Percentiles rank a stretch among this genome's conserved stretches.
Evolutionary conservation across 2,329 filamentous ascomycete species (phyloP).

Genomic region (Ceratocystis cubensis): DNA sequence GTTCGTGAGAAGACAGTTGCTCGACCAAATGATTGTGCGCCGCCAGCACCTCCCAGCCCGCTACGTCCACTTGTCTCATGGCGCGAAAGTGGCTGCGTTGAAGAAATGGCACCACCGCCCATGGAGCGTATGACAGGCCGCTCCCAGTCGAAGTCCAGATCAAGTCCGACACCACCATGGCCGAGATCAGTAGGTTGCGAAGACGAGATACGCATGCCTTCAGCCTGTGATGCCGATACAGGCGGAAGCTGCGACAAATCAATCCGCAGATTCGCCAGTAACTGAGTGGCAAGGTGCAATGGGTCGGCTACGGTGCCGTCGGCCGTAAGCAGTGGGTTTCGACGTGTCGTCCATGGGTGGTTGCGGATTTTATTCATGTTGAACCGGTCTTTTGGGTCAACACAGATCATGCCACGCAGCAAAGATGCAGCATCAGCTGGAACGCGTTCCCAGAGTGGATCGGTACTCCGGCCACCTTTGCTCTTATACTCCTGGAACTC

Average conservation of each 20-base stretch:
- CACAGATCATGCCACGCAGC: conserved; percentile 82
- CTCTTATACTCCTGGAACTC: conserved; percentile 82
- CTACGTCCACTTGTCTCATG: conserved; percentile 26
- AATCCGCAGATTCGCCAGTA: conserved; percentile 84
- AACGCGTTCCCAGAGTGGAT: conserved; percentile 73
- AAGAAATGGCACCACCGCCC: conserved; percentile 31
- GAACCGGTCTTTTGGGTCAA: conserved; percentile 64
- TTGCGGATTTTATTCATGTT: conserved; percentile 74
- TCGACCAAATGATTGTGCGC: not conserved
- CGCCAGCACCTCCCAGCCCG: not conserved
- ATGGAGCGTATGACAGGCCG: conserved; percentile 49
- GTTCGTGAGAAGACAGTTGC: conserved; percentile 37
- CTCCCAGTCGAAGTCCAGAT: conserved; percentile 80
- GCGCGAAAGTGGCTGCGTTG: conserved; percentile 38
- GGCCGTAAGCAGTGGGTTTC: conserved; percentile 60
- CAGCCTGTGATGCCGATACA: conserved; percentile 25
- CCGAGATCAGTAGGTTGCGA: conserved; percentile 49
- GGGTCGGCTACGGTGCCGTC: conserved; percentile 69
- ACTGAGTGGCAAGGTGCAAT: conserved; percentile 76
- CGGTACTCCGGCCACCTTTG: conserved; percentile 66
- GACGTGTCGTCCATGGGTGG: conserved; percentile 87
- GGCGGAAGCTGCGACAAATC: conserved; percentile 45
- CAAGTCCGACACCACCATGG: conserved; percentile 49
- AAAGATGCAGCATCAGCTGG: conserved; percentile 65
- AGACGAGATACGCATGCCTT: conserved; percentile 34